Evolutionary conservation across 2,329 filamentous ascomycete genomes (phyloP).

Genomic region (Orbilia blumenaviensis): DNA sequence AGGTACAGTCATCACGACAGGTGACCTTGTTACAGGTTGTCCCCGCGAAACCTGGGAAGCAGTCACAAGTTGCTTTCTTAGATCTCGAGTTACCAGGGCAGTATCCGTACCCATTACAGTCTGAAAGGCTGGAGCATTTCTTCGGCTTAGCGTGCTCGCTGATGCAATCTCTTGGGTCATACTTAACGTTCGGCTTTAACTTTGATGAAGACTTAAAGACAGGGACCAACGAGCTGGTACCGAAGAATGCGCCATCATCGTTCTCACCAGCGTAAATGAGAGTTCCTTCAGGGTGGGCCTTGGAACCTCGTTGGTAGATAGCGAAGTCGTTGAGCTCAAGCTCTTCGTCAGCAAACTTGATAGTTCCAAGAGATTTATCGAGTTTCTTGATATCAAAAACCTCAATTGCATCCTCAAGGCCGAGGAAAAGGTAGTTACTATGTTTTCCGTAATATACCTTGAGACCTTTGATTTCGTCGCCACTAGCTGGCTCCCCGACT

Average conservation of each 20-base stretch:
- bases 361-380: constrained; percentile 59
- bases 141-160: constrained; percentile 27
- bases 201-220: constrained; percentile 59
- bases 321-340: constrained; percentile 63
- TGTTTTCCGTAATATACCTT: constrained; percentile 62
- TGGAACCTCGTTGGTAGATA: constrained; percentile 61
- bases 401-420: constrained; percentile 61
- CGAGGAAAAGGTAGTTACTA: constrained; percentile 62
- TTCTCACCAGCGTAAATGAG: constrained; percentile 63
- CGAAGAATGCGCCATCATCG: constrained; percentile 62
- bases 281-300: constrained; percentile 61
- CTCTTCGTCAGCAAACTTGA: constrained; percentile 61
- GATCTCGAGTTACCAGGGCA: constrained; percentile 55
- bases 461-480: constrained; percentile 62
- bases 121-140: constrained; percentile 22
- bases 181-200: constrained; percentile 61
- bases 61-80: constrained; percentile 60
- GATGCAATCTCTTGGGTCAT: constrained; percentile 59
- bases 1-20: constrained; percentile 63
- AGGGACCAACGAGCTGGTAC: constrained; percentile 61
- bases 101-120: constrained; percentile 62
- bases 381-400: constrained; percentile 61
- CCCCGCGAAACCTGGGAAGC: constrained; percentile 64
- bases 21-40: constrained; percentile 60
- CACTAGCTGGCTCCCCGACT: constrained; percentile 60